These are phyloP conservation scores for Knufia fluminis DNA, from an alignment of 2,329 filamentous ascomycete species.

Conservation along the genomic window DNA sequence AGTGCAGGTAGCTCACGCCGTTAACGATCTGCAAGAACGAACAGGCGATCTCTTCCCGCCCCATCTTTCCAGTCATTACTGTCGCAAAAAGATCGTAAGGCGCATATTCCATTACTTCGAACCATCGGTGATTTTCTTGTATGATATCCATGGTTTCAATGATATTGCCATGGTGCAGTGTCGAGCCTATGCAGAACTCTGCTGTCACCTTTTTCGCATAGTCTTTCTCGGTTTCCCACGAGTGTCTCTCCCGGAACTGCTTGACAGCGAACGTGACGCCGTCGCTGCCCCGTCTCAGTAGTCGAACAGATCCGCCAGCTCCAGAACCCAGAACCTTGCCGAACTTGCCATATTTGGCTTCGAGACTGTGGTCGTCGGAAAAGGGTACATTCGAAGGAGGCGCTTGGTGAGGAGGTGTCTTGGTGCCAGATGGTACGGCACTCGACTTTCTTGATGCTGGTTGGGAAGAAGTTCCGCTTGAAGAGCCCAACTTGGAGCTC, in stretches of 20 bases:
- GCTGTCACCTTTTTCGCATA: slow-evolving; percentile 98
- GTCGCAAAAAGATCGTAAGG: slow-evolving; percentile 94
- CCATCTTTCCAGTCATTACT: slow-evolving; percentile 98
- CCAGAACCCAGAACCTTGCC: slow-evolving; percentile 89
- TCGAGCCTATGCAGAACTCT: slow-evolving; percentile 96
- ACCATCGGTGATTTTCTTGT: slow-evolving; percentile 89
- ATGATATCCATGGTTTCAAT: slow-evolving; percentile 97
- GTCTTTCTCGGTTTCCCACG: slow-evolving; percentile 87
- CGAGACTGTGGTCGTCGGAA: slow-evolving; percentile 81
- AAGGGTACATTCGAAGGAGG: slow-evolving; percentile 59
- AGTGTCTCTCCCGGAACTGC: slow-evolving; percentile 84
- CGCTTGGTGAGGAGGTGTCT: slow-evolving; percentile 46
- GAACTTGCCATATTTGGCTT: slow-evolving; percentile 90
- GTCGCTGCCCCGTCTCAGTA: slow-evolving; percentile 90
- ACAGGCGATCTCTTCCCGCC: slow-evolving; percentile 79
- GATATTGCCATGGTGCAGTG: slow-evolving; percentile 92
- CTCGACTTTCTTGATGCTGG: slow-evolving; percentile 51
- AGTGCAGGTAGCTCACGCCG: slow-evolving; percentile 88
- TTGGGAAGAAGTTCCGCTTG: slow-evolving; percentile 9
- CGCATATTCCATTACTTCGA: slow-evolving; percentile 98
- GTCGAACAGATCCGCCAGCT: slow-evolving; percentile 82
- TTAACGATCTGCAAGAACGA: slow-evolving; percentile 90
- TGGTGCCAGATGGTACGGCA: slow-evolving; percentile 44
- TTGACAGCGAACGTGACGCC: slow-evolving; percentile 94
- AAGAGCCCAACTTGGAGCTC: slow-evolving; percentile 47